phyloP scores from a whole-genome alignment of 371 early-diverging fungal genomes.

The Rhizopus stolonifer region DNA sequence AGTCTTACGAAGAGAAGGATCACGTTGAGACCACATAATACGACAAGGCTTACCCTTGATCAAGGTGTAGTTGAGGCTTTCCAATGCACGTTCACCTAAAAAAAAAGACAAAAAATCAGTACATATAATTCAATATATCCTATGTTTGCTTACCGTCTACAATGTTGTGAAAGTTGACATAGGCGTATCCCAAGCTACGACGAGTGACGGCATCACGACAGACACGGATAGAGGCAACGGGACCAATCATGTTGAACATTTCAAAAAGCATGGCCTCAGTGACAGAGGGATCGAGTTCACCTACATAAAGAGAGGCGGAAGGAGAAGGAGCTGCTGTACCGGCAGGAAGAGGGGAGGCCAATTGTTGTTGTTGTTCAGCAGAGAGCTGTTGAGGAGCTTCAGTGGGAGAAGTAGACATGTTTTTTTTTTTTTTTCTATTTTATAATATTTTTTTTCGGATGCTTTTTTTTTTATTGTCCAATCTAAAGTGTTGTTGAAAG shows the following conservation, averaged over 20 bases:
- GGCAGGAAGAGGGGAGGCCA: slow-evolving; percentile 15
- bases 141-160: slow-evolving; percentile 60
- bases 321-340: slow-evolving; percentile 46
- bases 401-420: slow-evolving; percentile 8
- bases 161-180: slow-evolving; percentile 91
- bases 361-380: slow-evolving; percentile 5
- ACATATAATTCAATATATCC: background rate
- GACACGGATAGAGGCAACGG: slow-evolving; percentile 95
- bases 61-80: slow-evolving; percentile 89
- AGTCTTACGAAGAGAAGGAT: slow-evolving; percentile 90
- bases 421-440: slow-evolving; percentile 11
- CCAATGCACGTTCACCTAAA: slow-evolving; percentile 87
- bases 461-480: slow-evolving; percentile 4
- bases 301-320: slow-evolving; percentile 83
- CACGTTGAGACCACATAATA: slow-evolving; percentile 99
- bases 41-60: slow-evolving; percentile 94
- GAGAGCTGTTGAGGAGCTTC: background rate
- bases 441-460: background rate
- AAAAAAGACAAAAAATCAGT: slow-evolving; percentile 34
- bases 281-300: slow-evolving; percentile 89
- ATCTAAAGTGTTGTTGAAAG: background rate
- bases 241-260: slow-evolving; percentile 91
- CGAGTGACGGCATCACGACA: slow-evolving; percentile 97
- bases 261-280: slow-evolving; percentile 96
- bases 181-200: slow-evolving; percentile 95